Base-by-base conservation (phyloP, 2,329 filamentous ascomycete genomes). In the Cytospora mali region DNA sequence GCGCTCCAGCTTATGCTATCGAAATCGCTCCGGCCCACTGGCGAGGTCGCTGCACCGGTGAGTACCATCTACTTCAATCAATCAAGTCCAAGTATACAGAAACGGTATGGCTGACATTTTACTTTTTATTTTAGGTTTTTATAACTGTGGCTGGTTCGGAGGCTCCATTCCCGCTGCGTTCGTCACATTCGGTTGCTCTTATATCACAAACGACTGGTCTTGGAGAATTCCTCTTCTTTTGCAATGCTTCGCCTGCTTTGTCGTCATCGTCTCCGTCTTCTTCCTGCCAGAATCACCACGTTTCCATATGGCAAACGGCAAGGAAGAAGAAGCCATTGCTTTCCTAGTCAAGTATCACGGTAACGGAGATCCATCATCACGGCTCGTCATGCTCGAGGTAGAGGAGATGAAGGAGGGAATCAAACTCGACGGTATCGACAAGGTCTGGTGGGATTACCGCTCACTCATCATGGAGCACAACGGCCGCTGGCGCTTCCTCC, bases 81-180 rank as follows among this genome's bases (percentile, higher is more conserved):
- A 6, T 13, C 7, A 28, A 2, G 7, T 21, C 7, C 9, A 9
- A 11, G 14, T 21, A 13, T 7, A 7, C 14, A 25, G 4, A 2
- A 49, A 46, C 14, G n/a, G 13, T 7, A 10, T 46, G 27, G 16
- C 49, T 33, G 29, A 49, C 6, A 3, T n/a, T 27, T 25, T 11
- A 29, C 10, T n/a, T n/a, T n/a, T n/a, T n/a, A n/a, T n/a, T n/a
- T n/a, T 23, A 21, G 75, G 76, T 31, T 75, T 84, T 72, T 83
- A 83, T 70, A 84, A 84, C 73, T 82, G 79, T 61, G 80, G 80
- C 59, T 83, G 79, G 79, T 83, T 81, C 58, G 80, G 80, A 48
- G 81, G 81, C 55, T 75, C 77, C 49, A 82, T 83, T 48, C 80
- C 80, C 4, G 81, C 81, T 1, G 79, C 81, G 14, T 75, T 77